These are phyloP conservation scores for Beta macrorhiza DNA, from an alignment of 179 eudicot species.

Conservation along the genomic window DNA sequence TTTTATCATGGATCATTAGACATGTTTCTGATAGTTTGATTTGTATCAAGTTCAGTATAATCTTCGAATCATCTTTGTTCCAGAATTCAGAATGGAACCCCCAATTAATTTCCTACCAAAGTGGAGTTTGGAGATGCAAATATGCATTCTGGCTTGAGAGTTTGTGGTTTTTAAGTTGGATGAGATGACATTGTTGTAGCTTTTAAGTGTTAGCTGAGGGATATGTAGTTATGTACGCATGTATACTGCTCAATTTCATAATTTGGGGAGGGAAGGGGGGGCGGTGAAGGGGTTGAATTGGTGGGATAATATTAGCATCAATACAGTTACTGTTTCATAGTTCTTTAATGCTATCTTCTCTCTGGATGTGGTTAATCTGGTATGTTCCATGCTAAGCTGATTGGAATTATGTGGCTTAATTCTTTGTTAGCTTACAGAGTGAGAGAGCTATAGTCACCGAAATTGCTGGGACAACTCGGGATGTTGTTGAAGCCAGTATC, in stretches of 20 bases:
- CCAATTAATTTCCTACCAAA: background rate
- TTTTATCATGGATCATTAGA: background rate
- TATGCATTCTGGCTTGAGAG: background rate
- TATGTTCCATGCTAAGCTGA: conserved; percentile 23
- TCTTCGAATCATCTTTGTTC: background rate
- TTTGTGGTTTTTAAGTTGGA: background rate
- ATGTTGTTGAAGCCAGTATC: conserved; percentile 84
- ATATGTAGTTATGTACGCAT: background rate
- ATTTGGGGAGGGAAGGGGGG: background rate
- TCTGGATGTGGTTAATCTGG: conserved; percentile 14
- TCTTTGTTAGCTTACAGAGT: conserved; percentile 85
- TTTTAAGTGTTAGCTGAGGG: background rate
- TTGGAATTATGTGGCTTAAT: conserved; percentile 33
- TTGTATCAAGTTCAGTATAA: background rate
- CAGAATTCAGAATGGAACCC: background rate
- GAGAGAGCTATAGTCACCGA: conserved; percentile 97
- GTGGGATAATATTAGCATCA: no score
- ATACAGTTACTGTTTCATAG: background rate
- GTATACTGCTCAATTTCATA: background rate
- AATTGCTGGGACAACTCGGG: conserved; percentile 96
- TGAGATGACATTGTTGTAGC: background rate
- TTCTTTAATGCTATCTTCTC: background rate
- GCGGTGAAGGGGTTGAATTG: background rate
- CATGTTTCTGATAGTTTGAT: background rate
- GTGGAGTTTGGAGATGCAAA: background rate